phyloP scores from a whole-genome alignment of 2,329 filamentous ascomycete genomes.

The Torrubiella hemipterigena region DNA sequence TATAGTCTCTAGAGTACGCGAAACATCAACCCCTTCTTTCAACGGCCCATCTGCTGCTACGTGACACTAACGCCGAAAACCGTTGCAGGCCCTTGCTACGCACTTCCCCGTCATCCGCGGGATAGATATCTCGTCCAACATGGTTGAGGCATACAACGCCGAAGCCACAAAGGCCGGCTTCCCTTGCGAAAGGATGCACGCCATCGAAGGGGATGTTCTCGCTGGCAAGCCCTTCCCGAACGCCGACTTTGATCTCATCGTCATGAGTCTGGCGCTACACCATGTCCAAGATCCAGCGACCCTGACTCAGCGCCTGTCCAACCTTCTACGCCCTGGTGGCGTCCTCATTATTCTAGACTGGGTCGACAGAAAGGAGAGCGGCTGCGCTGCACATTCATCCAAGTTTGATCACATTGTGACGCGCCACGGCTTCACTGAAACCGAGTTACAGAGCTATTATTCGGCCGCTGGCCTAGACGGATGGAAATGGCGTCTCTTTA shows the following conservation, averaged over 20 bases:
- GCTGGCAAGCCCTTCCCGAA: slow-evolving; percentile 10
- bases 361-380: slow-evolving; percentile 10
- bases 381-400: slow-evolving; percentile 1
- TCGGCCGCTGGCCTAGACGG: slow-evolving; percentile 11
- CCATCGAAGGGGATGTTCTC: slow-evolving; percentile 18
- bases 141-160: slow-evolving; percentile 19
- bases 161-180: slow-evolving; percentile 14
- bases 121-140: slow-evolving; percentile 20
- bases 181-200: too few species aligned
- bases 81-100: slow-evolving; percentile 17
- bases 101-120: slow-evolving; percentile 18
- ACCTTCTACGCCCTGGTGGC: slow-evolving; percentile 16
- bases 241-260: slow-evolving; percentile 18
- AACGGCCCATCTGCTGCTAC: too few species aligned
- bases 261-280: slow-evolving; percentile 23
- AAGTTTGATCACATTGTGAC: slow-evolving; percentile 9
- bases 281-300: slow-evolving; percentile 17
- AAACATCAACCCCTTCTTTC: not conserved
- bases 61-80: too few species aligned
- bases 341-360: slow-evolving; percentile 21
- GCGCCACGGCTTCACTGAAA: slow-evolving; percentile 12
- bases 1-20: slow-evolving; percentile 15
- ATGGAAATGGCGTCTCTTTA: slow-evolving; percentile 15
- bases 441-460: slow-evolving; percentile 11
- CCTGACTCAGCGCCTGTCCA: slow-evolving; percentile 16